Evolutionary conservation across 345 rosid genomes (phyloP), one percentile per base, ranked within the genome.

Genomic region (Pelargonium nanum): DNA sequence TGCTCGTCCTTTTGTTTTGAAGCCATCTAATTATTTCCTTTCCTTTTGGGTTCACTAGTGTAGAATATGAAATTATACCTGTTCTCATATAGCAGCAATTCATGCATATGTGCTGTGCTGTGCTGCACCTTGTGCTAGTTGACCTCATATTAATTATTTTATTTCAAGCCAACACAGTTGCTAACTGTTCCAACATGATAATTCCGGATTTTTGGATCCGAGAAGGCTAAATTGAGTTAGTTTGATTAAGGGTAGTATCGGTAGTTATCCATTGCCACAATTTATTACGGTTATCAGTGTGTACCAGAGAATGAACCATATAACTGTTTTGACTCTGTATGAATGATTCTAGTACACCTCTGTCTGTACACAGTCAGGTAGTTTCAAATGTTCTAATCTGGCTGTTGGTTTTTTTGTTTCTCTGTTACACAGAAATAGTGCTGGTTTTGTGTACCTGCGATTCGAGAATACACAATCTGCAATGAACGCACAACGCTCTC

Each of bases 401-500:
- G 17, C 26, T 25, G 5, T 40, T 54, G 24, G 58, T 20, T 44
- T 26, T 22, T 56, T 15, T 19, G 0, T 20, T 53, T 61, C 57
- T 32, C 62, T 58, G 45, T 9, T 34, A 30, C 72, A 68, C 86
- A 94, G 99, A 84, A 73, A 88, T 65, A 84, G 82, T 66, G 78
- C 83, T 8, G 99, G 97, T 22, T 86, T 84, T 69, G 99, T 94
- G 21, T 94, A 86, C 80, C 67, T 94, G 74, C 77, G 80, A 58
- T 90, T 94, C 28, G 87, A 81, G 68, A 80, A 78, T 44, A 24
- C 74, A 2, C 80, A 83, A 62, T 73, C 89, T 67, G 95, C 97
- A 17, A 58, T 70, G 22, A 73, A 59, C n/a, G 96, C 97, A 0
- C 99, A 87, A 44, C 87, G 76, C 13, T 88, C 93, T 4, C 87